Evolutionary conservation across 176 grass and related monocot genomes (phyloP).

Genomic region (Paspalum notatum): DNA sequence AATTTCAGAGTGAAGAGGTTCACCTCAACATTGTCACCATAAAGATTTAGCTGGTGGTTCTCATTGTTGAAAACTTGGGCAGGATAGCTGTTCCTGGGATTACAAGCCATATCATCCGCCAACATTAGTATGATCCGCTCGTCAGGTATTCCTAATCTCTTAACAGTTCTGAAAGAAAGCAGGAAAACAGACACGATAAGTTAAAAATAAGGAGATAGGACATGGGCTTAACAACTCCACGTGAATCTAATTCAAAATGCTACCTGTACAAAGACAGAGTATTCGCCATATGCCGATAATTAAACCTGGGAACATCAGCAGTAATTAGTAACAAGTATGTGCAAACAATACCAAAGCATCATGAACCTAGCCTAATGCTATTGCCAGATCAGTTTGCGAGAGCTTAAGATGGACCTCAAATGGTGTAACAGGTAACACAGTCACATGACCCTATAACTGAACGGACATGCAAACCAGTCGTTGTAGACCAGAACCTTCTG

Average conservation of each 20-base stretch:
- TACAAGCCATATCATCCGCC: slow-evolving; percentile 97
- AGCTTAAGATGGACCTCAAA: slow-evolving; percentile 2
- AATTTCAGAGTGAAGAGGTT: slow-evolving; percentile 38
- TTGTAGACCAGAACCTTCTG: slow-evolving; percentile 8
- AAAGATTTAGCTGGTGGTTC: slow-evolving; percentile 97
- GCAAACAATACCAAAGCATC: slow-evolving; percentile 19
- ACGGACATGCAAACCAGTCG: neutral
- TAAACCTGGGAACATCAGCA: slow-evolving; percentile 67
- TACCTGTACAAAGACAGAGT: slow-evolving; percentile 95
- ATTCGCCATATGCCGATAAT: slow-evolving; percentile 98
- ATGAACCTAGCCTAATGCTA: slow-evolving; percentile 18
- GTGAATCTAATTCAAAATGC: neutral
- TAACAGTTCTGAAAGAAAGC: slow-evolving; percentile 76
- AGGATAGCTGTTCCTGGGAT: slow-evolving; percentile 91
- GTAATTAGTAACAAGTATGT: slow-evolving; percentile 15
- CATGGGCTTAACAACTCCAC: neutral
- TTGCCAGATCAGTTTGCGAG: neutral
- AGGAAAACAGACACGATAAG: slow-evolving; percentile 12
- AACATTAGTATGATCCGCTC: slow-evolving; percentile 98
- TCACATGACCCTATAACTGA: neutral
- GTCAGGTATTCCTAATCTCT: slow-evolving; percentile 93
- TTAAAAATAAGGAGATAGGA: neutral
- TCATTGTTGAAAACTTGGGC: slow-evolving; percentile 99
- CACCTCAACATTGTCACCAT: slow-evolving; percentile 96
- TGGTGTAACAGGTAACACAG: neutral